Evolutionary conservation across 2,329 filamentous ascomycete species (phyloP), one percentile per base, ranked within the genome.

Genomic region (Cercospora sesami): DNA sequence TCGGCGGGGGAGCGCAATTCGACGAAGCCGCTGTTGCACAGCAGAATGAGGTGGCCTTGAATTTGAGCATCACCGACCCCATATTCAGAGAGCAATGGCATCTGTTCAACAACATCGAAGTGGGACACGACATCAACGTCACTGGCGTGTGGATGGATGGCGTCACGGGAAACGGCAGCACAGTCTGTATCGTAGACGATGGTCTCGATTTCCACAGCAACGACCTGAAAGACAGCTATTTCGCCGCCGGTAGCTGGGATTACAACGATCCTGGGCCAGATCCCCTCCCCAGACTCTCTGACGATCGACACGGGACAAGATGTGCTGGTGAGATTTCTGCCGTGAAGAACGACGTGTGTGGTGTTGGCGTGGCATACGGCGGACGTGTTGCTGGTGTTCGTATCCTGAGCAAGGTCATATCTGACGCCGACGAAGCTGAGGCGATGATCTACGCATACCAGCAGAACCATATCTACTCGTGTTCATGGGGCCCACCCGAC

Each of bases 71-170:
- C 71, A 80, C 83, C 33, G 95, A 99, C 76, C 95, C 95, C 18
- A 96, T 96, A 63, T 99, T 98, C 80, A 84, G 86, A 51, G 91
- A 96, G 66, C 95, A 99, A 80, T 99, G 95, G 95, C 95, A 99
- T 84, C 83, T 99, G 58, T 90, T 91, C 82, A 99, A 99, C 78
- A 85, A 91, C 0, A 78, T 91, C 5, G 89, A 96, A 74, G 78
- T 88, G 0, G 94, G 94, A 5, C 92, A 98, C 80, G 95, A 99
- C 78, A 87, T 99, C 76, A 99, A 99, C 75, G 93, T 98, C n/a
- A 96, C 93, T 0, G 93, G 90, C 12, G 86, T 98, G 5, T 99
- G 95, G 95, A 78, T 92, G 74, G 88, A 95, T 73, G 94, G 94
- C 4, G 90, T 97, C 66, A 98, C 94, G 0, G 95, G 95, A 64